Evolutionary conservation across 768 basidiomycete species (phyloP).

Genomic region (Agrocybe chaxingu): DNA sequence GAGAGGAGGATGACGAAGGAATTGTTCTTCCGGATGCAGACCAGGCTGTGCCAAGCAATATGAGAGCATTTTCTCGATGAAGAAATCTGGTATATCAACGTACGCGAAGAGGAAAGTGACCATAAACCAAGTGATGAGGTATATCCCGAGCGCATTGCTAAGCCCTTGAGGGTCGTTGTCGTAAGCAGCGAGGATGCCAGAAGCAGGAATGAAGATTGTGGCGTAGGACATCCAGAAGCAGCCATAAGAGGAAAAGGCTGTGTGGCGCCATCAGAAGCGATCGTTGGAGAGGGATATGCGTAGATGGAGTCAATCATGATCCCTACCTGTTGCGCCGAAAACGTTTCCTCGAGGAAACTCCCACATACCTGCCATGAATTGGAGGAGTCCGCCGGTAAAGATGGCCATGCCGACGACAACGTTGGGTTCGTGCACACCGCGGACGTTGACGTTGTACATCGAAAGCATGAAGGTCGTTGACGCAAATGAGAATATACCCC

Average conservation of each 20-base stretch:
- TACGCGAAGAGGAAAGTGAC: slow-evolving; percentile 63
- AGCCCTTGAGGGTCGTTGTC: slow-evolving; percentile 33
- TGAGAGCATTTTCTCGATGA: neutral
- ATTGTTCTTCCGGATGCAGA: slow-evolving; percentile 21
- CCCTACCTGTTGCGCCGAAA: slow-evolving; percentile 58
- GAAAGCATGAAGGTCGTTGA: slow-evolving; percentile 68
- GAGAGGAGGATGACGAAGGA: slow-evolving; percentile 25
- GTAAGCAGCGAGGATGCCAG: slow-evolving; percentile 56
- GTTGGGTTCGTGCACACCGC: slow-evolving; percentile 49
- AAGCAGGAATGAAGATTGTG: slow-evolving; percentile 62
- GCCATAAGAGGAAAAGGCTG: slow-evolving; percentile 72
- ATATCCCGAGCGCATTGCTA: slow-evolving; percentile 61
- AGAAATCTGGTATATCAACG: slow-evolving; percentile 19
- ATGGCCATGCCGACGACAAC: slow-evolving; percentile 76
- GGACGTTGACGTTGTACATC: slow-evolving; percentile 57
- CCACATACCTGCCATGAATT: slow-evolving; percentile 84
- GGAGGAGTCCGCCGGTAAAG: slow-evolving; percentile 72
- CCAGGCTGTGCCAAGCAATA: slow-evolving; percentile 14
- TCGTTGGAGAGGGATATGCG: neutral
- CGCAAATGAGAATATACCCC: slow-evolving; percentile 35
- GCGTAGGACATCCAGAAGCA: slow-evolving; percentile 82
- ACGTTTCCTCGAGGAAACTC: slow-evolving; percentile 59
- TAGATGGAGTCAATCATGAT: neutral
- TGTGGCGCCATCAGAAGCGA: neutral
- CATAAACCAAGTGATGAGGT: slow-evolving; percentile 64